Percentiles rank a stretch among this genome's conserved stretches.
phyloP scores from a whole-genome alignment of 2,329 filamentous ascomycete species.

The Aspergillus brunneoviolaceus region DNA sequence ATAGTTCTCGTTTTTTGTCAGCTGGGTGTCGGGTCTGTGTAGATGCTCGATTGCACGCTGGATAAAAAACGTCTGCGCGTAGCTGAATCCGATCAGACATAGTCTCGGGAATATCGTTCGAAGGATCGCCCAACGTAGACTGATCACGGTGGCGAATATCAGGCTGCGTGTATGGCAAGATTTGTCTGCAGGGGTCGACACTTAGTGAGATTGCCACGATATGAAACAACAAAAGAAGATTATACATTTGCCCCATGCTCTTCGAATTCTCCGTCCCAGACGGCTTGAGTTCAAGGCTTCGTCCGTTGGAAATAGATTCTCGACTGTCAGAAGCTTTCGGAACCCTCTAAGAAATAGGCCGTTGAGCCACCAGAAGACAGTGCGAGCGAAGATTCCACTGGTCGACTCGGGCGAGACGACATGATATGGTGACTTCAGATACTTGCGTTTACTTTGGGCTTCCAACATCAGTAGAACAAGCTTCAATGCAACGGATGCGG shows the following conservation, averaged over 20 bases:
- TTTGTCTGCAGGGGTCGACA: neutral
- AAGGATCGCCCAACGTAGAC: conserved; percentile 22
- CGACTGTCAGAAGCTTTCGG: conserved; percentile 17
- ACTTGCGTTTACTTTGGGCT: conserved; percentile 40
- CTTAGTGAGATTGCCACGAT: neutral
- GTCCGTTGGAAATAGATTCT: conserved; percentile 16
- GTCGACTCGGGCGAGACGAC: conserved; percentile 22
- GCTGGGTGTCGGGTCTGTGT: conserved; percentile 5
- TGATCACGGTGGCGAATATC: conserved; percentile 20
- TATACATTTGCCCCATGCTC: neutral
- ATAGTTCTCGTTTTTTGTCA: conserved; percentile 28
- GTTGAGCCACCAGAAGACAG: conserved; percentile 41
- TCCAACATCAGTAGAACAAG: conserved; percentile 44
- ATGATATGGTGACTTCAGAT: conserved; percentile 16
- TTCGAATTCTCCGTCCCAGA: neutral
- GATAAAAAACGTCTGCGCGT: conserved; percentile 28
- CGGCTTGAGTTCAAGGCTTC: neutral
- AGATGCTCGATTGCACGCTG: conserved; percentile 25
- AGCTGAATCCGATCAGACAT: conserved; percentile 22
- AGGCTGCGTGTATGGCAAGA: neutral
- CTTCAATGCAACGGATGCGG: conserved; percentile 40
- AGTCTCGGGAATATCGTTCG: conserved; percentile 18
- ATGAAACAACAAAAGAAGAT: neutral
- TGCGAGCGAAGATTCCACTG: conserved; percentile 29
- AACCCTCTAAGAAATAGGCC: conserved; percentile 27